Conservation (phyloP, 2,329 filamentous ascomycete species). For the Aspergillus sp. region DNA sequence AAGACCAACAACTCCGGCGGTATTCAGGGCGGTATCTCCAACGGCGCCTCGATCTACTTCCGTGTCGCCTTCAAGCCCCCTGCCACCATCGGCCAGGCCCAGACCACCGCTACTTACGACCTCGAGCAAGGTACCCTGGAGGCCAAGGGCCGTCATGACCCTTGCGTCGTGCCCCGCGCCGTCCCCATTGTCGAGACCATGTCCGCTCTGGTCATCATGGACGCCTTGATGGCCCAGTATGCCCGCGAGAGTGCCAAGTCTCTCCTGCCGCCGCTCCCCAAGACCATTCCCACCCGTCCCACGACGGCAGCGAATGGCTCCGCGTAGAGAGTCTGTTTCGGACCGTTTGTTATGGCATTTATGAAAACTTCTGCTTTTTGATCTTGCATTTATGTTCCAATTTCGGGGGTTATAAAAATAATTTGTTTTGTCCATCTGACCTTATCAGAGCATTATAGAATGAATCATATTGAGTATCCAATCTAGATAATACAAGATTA, state of each 20-base stretch:
- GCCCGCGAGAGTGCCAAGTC: constrained; percentile 53
- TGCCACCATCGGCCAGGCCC: constrained; percentile 87
- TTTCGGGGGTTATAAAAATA: not conserved
- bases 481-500: not conserved
- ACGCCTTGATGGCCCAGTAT: constrained; percentile 81
- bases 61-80: constrained; percentile 91
- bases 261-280: constrained; percentile 44
- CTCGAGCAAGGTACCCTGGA: constrained; percentile 74
- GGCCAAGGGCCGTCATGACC: constrained; percentile 92
- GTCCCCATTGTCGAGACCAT: constrained; percentile 76
- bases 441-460: not conserved
- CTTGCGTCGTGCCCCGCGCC: constrained; percentile 84
- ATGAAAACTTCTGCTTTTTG: not conserved
- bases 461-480: not conserved
- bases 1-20: constrained; percentile 95
- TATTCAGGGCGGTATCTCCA: constrained; percentile 92
- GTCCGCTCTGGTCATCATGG: constrained; percentile 83
- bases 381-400: not conserved
- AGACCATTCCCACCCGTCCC: constrained; percentile 37
- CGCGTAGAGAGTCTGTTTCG: constrained; percentile 2
- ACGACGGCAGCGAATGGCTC: constrained; percentile 11
- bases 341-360: not conserved
- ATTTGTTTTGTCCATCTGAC: not conserved
- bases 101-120: constrained; percentile 79
- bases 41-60: constrained; percentile 93